Evolutionary conservation across 2,329 filamentous ascomycete genomes (phyloP), one percentile per base, ranked within the genome.

Genomic region (Tolypocladium tundrense): DNA sequence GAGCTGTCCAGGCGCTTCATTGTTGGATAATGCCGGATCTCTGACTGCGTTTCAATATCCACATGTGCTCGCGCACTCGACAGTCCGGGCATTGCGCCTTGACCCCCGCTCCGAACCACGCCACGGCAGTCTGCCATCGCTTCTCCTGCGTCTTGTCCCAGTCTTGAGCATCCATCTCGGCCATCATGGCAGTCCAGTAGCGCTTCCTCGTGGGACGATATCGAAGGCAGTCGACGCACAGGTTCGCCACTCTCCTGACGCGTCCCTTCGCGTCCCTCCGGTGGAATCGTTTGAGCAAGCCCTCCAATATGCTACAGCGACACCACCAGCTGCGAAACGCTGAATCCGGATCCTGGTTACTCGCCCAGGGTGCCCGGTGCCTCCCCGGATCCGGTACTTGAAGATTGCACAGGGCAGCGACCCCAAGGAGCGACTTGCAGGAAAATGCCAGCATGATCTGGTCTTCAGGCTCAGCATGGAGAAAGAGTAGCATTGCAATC

Each of bases 1-100:
- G 35, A 37, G 35, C 35, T 13, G 35, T 37, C 35, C 35, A 37
- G 13, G 35, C 35, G 35, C 11, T 14, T 37, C 35, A 37, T 5
- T 14, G 35, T 37, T 11, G 11, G 35, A 37, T 14, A 14, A 10
- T 14, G 4, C 35, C 35, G 4, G 11, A 11, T 37, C 35, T 37
- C 35, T 37, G 35, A 37, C 11, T 5, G 35, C 35, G 35, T 5
- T 37, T 37, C 35, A 37, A 11, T 14, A 14, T 37, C 35, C 11
- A 13, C 35, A 37, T 37, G 7, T 53, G 51, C 40, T 65, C 57
- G 6, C 27, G 41, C 11, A 60, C 4, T 33, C 59, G 57, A 35
- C 66, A 64, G 10, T 52, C 59, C 42, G 66, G 66, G 19, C 66
- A 68, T 58, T 67, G 64, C 19, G 60, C 60, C 41, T 57, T 53